These are phyloP conservation scores for Gracilaria caudata DNA, from an alignment of 23 red algal species.

Conservation along the genomic window DNA sequence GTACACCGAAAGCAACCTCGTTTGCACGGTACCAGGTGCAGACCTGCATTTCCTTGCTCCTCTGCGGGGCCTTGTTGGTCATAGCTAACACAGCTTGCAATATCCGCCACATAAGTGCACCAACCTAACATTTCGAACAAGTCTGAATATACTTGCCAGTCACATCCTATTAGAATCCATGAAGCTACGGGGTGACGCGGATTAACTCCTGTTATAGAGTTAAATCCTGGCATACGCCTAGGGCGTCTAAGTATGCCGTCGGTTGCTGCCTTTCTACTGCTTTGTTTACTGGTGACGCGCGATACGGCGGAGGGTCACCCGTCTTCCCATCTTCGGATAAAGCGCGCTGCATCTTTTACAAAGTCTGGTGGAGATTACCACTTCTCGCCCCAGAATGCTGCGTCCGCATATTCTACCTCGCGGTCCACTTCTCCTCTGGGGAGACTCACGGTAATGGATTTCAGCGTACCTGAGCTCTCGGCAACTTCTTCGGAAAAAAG, in stretches of 20 bases:
- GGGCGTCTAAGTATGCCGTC: slow-evolving; percentile 4
- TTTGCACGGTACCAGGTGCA: slow-evolving; percentile 5
- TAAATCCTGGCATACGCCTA: slow-evolving; percentile 3
- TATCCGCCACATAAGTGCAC: background rate
- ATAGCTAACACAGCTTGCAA: background rate
- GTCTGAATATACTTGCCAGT: background rate
- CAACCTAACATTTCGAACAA: background rate
- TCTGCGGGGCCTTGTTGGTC: slow-evolving; percentile 3
- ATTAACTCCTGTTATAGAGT: slow-evolving; percentile 4
- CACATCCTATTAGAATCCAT: background rate
- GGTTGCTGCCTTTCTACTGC: background rate
- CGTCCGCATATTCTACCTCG: background rate
- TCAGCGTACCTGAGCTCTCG: slow-evolving; percentile 30
- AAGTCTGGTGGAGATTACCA: background rate
- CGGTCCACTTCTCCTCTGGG: background rate
- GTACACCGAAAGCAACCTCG: slow-evolving; percentile 10
- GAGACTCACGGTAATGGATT: slow-evolving; percentile 23
- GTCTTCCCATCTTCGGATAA: background rate
- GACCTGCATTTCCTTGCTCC: background rate
- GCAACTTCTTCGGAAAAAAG: background rate
- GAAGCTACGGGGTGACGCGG: slow-evolving; percentile 1
- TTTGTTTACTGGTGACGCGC: background rate
- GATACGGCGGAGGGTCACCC: background rate
- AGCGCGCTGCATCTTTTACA: background rate
- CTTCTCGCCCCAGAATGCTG: background rate